A percentile compares a stretch with the other conserved stretches of the same genome.
These are phyloP conservation scores for Aphanomyces stellatus DNA, from an alignment of 352 stramenopile species.

Conservation along the genomic window DNA sequence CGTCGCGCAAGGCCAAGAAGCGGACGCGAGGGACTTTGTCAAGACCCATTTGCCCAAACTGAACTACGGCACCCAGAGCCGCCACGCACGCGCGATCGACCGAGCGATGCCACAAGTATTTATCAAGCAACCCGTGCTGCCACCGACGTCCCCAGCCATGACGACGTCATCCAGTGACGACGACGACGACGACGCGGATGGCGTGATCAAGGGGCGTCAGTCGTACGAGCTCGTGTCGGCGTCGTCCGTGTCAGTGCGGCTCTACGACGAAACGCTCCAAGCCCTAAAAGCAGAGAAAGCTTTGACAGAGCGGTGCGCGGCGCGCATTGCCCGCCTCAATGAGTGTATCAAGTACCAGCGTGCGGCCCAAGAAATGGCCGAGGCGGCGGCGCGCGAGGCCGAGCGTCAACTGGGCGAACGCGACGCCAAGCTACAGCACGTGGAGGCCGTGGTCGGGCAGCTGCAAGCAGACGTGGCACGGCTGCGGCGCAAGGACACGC, in stretches of 20 bases:
- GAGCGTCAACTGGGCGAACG: not conserved
- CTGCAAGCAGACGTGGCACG: slow-evolving; percentile 2
- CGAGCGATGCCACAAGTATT: not conserved
- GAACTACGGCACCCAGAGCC: too few relatives aligned
- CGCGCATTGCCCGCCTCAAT: not conserved
- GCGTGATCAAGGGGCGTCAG: not conserved
- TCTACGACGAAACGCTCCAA: not conserved
- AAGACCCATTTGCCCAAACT: too few relatives aligned
- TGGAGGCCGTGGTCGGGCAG: not conserved
- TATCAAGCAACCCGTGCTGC: not conserved
- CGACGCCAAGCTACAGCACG: not conserved
- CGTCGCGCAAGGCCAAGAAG: too few relatives aligned
- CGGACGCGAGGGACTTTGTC: too few relatives aligned
- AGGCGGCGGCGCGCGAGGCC: not conserved
- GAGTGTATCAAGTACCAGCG: slow-evolving; percentile 14
- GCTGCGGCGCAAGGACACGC: not conserved
- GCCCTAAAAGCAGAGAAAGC: not conserved
- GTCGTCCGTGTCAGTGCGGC: not conserved
- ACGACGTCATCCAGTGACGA: slow-evolving; percentile 10
- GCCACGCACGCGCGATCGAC: too few relatives aligned
- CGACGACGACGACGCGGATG: not conserved
- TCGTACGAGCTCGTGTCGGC: not conserved
- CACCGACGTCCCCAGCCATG: not conserved
- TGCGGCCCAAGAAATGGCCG: not conserved
- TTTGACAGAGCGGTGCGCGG: slow-evolving; percentile 5